These are phyloP conservation scores for Cryptococcus sp. DNA, from an alignment of 1,284 basidiomycete species.

Conservation along the genomic window DNA sequence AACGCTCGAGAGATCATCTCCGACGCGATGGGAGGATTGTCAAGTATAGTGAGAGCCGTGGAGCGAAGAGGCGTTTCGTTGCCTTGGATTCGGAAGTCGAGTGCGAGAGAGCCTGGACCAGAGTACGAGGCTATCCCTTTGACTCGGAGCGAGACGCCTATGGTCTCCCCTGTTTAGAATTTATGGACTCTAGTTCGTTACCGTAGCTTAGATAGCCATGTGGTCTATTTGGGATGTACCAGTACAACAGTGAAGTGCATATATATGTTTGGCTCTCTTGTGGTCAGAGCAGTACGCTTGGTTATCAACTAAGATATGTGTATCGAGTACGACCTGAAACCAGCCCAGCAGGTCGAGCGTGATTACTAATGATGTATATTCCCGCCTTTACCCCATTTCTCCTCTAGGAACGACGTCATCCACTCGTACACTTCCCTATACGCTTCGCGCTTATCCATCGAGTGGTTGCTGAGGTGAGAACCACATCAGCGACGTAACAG, in stretches of 20 bases:
- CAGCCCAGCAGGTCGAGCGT: too few relatives aligned
- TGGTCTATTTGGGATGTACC: too few relatives aligned
- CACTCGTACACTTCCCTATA: conserved; percentile 83
- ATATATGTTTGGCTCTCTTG: too few relatives aligned
- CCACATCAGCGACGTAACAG: not conserved
- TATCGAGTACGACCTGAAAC: too few relatives aligned
- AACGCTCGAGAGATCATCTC: conserved; percentile 15
- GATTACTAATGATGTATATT: conserved; percentile 37
- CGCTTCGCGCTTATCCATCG: conserved; percentile 70
- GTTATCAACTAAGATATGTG: too few relatives aligned
- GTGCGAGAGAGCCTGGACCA: conserved; percentile 10
- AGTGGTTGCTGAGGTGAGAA: conserved; percentile 65
- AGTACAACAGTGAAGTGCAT: too few relatives aligned
- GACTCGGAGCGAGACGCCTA: conserved; percentile 9
- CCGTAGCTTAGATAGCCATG: too few relatives aligned
- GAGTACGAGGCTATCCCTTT: conserved; percentile 46
- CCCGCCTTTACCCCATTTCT: conserved; percentile 89
- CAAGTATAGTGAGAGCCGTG: conserved; percentile 19
- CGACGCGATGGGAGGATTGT: conserved; percentile 12
- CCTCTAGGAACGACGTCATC: conserved; percentile 76
- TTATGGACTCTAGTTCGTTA: too few relatives aligned
- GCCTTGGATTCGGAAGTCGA: conserved; percentile 29
- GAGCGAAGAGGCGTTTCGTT: conserved; percentile 26
- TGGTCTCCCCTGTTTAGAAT: conserved; percentile 3
- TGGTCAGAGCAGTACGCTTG: too few relatives aligned